phyloP scores from a whole-genome alignment of 495 filamentous ascomycete species.

The Aeminium ludgeri region DNA sequence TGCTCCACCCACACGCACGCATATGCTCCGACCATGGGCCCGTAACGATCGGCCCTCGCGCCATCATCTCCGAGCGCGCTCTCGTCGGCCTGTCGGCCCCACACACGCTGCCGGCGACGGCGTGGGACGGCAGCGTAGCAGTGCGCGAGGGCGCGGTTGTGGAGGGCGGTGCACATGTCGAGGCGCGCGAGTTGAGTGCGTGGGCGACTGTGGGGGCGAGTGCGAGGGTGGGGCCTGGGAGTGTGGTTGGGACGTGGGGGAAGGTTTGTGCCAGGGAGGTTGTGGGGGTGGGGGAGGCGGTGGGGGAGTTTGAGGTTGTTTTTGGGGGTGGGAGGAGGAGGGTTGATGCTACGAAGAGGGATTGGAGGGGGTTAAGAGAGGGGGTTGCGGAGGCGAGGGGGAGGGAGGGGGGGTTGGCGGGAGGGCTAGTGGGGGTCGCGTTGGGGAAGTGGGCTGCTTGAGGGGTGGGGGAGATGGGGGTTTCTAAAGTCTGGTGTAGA shows the following conservation, averaged over 20 bases:
- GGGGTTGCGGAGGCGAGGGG: too few relatives aligned
- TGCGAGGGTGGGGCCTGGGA: constrained; percentile 41
- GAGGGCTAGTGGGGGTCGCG: too few relatives aligned
- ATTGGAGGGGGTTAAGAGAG: too few relatives aligned
- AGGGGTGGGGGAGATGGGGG: too few relatives aligned
- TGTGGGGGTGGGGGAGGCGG: constrained; percentile 35
- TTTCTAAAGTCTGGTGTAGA: too few relatives aligned
- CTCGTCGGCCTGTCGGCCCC: constrained; percentile 19
- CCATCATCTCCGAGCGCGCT: constrained; percentile 55
- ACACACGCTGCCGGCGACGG: constrained; percentile 18
- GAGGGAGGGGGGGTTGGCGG: too few relatives aligned
- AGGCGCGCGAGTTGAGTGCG: constrained; percentile 45
- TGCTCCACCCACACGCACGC: constrained; percentile 67
- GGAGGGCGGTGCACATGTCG: constrained; percentile 44
- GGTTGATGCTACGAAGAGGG: too few relatives aligned
- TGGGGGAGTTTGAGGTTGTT: constrained; percentile 51
- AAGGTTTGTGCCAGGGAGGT: constrained; percentile 39
- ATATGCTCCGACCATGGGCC: constrained; percentile 53
- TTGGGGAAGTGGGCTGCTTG: too few relatives aligned
- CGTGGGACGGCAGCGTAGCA: constrained; percentile 30
- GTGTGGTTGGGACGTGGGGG: constrained; percentile 41
- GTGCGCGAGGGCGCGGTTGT: constrained; percentile 43
- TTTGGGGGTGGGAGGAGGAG: too few relatives aligned
- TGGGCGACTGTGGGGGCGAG: constrained; percentile 46
- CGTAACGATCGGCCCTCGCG: constrained; percentile 53